These are phyloP conservation scores for Claviceps spartinae DNA, from an alignment of 2,329 filamentous ascomycete genomes.

Conservation along the genomic window DNA sequence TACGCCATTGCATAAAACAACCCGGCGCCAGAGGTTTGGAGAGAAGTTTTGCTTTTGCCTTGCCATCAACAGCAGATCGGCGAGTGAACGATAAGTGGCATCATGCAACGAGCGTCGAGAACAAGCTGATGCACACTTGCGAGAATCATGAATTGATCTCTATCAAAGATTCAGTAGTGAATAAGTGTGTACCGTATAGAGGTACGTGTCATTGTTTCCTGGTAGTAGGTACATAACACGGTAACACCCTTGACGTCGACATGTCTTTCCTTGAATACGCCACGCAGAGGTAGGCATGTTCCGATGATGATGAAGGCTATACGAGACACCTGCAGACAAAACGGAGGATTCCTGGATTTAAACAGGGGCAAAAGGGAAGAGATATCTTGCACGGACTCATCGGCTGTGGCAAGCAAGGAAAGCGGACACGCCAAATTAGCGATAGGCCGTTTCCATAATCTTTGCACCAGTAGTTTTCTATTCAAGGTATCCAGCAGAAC, in stretches of 20 bases:
- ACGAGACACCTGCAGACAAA: neutral
- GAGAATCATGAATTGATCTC: neutral
- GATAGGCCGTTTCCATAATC: too few species aligned
- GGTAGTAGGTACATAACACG: neutral
- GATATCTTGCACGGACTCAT: neutral
- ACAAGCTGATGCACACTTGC: neutral
- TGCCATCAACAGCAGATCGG: neutral
- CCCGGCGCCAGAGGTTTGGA: neutral
- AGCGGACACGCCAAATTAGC: too few species aligned
- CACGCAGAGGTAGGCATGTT: neutral
- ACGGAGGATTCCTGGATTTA: neutral
- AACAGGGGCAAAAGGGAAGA: neutral
- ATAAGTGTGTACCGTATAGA: neutral
- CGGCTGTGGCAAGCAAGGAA: neutral
- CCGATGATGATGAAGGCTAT: neutral
- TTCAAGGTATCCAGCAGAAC: too few species aligned
- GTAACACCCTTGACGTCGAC: conserved; percentile 6
- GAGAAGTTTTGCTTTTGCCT: neutral
- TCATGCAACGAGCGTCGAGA: neutral
- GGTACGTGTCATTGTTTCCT: conserved; percentile 2
- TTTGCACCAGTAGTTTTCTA: too few species aligned
- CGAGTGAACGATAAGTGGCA: neutral
- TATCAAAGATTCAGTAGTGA: neutral
- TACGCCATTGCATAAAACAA: neutral
- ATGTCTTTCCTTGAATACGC: neutral